Evolutionary conservation across 352 stramenopile species (phyloP), one percentile per base, ranked within the genome.

Genomic region (Phytophthora sp.): DNA sequence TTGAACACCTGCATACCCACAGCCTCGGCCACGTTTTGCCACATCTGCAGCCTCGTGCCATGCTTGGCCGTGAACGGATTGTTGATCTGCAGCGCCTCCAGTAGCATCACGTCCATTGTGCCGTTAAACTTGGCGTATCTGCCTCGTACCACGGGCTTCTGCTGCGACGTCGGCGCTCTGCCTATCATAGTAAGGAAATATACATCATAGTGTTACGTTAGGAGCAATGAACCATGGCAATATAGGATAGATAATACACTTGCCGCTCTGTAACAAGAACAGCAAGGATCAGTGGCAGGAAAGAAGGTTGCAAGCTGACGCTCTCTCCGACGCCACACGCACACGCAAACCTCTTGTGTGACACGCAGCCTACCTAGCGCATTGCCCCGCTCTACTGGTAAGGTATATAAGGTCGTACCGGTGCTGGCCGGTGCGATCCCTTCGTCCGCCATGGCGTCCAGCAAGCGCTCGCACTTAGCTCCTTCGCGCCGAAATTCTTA

Each of bases 31-130:
- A 95, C 70, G 44, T 79, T 77, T 46, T 92, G 79, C 86, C 86
- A 95, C 80, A 91, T 90, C 24, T 91, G 79, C 44, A 95, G 82
- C 50, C 86, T 82, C 44, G 86, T 93, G 53, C 86, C 86, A 65
- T 95, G 86, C 63, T 91, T 90, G 39, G 86, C 86, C 31, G 80
- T 86, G 60, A 93, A 90, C 24, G 86, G 86, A 30, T 95, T 95
- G 73, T 87, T 79, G 26, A 66, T 33, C 44, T 83, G 80, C 70
- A 95, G 72, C 23, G 80, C 73, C 66, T 95, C 81, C 21, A 95
- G 74, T 52, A 95, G 71, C 42, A 88, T 27, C 30, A 95, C 80
- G 69, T 95, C 86, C 86, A 95, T 93, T 5, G 63, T 57, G 20
- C 79, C 78, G 24, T 81, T 90, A 53, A 95, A 95, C 63, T 93